Evolutionary conservation across 805 yeast genomes (phyloP).

Genomic region (Candida arabinofermentans): DNA sequence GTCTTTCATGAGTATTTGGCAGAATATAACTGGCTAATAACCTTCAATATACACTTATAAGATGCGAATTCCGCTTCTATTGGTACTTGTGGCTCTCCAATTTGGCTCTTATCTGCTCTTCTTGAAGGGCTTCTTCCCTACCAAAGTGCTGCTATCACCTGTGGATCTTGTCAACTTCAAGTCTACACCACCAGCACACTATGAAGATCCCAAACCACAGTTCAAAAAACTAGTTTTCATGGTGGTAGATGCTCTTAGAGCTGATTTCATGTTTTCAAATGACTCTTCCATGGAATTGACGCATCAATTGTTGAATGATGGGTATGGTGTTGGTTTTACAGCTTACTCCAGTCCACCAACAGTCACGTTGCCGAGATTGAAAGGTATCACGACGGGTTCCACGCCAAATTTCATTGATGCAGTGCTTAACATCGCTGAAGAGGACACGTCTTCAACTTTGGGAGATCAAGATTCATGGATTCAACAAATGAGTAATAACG

Average conservation of each 20-base stretch:
- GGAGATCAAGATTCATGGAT: conserved; percentile 85
- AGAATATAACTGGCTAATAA: too few species aligned
- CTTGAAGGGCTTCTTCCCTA: conserved; percentile 85
- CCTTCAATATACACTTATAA: background rate
- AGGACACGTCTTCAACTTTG: conserved; percentile 64
- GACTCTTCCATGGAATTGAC: conserved; percentile 62
- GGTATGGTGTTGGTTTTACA: conserved; percentile 81
- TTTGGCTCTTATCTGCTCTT: conserved; percentile 57
- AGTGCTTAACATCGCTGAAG: conserved; percentile 88
- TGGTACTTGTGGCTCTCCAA: conserved; percentile 33
- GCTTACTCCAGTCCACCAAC: conserved; percentile 95
- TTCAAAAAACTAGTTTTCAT: conserved; percentile 71
- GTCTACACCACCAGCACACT: conserved; percentile 25
- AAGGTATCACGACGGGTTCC: conserved; percentile 92
- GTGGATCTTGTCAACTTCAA: conserved; percentile 35
- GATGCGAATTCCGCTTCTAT: conserved; percentile 15
- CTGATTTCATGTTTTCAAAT: conserved; percentile 76
- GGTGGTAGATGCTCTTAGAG: conserved; percentile 90
- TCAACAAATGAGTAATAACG: conserved; percentile 48
- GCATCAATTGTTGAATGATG: conserved; percentile 60
- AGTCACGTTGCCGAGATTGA: conserved; percentile 89
- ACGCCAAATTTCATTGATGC: conserved; percentile 95
- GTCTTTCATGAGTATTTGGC: too few species aligned
- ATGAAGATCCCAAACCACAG: conserved; percentile 33
- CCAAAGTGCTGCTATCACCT: conserved; percentile 75